Percentiles rank a stretch among this genome's conserved stretches.
phyloP scores from a whole-genome alignment of 352 stramenopile genomes.

The Albugo laibachii region DNA sequence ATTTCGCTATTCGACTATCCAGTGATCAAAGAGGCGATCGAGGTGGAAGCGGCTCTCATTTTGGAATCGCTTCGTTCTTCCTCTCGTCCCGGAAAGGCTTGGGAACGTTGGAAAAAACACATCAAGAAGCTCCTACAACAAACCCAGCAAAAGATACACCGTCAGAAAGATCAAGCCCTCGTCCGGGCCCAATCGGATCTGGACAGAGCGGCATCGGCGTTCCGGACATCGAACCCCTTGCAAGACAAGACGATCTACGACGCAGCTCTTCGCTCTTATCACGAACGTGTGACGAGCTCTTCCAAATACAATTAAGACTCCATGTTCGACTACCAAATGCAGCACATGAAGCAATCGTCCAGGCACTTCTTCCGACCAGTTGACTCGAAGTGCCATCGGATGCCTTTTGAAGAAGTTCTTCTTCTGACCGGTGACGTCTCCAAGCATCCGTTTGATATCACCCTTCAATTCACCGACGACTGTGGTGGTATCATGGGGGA shows the following conservation, averaged over 20 bases:
- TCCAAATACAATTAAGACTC: conserved; percentile 6
- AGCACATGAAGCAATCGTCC: conserved; percentile 1
- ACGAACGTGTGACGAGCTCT: conserved; percentile 1
- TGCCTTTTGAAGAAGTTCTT: conserved; percentile 4
- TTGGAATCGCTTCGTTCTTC: neutral
- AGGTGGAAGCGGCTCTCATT: conserved; percentile 1
- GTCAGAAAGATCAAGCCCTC: too few species aligned
- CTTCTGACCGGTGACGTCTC: neutral
- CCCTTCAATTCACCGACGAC: conserved; percentile 2
- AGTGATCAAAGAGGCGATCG: neutral
- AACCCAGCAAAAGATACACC: neutral
- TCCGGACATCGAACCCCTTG: neutral
- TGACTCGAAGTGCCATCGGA: conserved; percentile 1
- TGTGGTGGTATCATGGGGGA: conserved; percentile 3
- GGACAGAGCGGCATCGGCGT: too few species aligned
- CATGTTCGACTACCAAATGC: conserved; percentile 3
- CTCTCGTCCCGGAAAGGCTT: conserved; percentile 2
- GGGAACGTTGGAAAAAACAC: conserved; percentile 6
- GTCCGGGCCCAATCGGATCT: too few species aligned
- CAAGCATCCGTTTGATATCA: conserved; percentile 3
- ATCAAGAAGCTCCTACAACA: neutral
- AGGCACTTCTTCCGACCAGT: conserved; percentile 3
- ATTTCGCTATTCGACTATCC: conserved; percentile 4
- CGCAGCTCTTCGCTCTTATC: neutral
- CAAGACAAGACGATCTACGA: neutral